phyloP scores from a whole-genome alignment of 495 filamentous ascomycete species.

The Articulospora tetracladia region DNA sequence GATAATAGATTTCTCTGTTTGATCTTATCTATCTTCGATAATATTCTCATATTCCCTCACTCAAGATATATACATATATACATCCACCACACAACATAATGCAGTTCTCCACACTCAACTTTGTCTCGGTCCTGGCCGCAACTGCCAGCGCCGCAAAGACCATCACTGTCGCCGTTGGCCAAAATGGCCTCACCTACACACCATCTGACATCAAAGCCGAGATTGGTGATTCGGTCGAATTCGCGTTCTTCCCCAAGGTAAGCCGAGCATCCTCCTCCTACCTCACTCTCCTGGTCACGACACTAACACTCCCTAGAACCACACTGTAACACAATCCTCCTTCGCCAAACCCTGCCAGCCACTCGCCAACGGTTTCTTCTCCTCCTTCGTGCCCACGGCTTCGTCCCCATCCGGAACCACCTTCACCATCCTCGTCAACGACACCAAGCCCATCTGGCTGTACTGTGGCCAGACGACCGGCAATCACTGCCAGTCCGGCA shows the following conservation, averaged over 20 bases:
- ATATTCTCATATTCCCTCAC: background rate
- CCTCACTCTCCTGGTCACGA: background rate
- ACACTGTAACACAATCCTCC: slow-evolving; percentile 65
- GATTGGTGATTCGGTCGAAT: slow-evolving; percentile 14
- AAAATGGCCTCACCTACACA: slow-evolving; percentile 4
- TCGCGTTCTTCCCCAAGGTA: slow-evolving; percentile 22
- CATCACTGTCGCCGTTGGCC: slow-evolving; percentile 11
- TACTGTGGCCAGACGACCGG: slow-evolving; percentile 56
- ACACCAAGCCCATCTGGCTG: slow-evolving; percentile 62
- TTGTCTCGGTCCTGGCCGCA: slow-evolving; percentile 4
- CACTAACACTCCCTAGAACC: slow-evolving; percentile 35
- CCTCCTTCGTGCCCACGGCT: slow-evolving; percentile 31
- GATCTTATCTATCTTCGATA: background rate
- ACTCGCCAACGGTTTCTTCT: slow-evolving; percentile 38
- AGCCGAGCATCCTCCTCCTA: background rate
- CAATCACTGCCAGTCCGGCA: slow-evolving; percentile 65
- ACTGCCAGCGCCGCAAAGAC: slow-evolving; percentile 5
- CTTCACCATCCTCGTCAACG: slow-evolving; percentile 58
- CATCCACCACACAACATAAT: slow-evolving; percentile 1
- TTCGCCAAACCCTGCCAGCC: slow-evolving; percentile 61
- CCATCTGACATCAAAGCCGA: slow-evolving; percentile 15
- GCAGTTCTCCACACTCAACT: slow-evolving; percentile 8
- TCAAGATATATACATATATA: background rate
- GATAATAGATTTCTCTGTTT: background rate
- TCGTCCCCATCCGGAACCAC: slow-evolving; percentile 40